phyloP scores from a whole-genome alignment of 371 early-diverging fungal genomes.

The Chytridium lagenaria region DNA sequence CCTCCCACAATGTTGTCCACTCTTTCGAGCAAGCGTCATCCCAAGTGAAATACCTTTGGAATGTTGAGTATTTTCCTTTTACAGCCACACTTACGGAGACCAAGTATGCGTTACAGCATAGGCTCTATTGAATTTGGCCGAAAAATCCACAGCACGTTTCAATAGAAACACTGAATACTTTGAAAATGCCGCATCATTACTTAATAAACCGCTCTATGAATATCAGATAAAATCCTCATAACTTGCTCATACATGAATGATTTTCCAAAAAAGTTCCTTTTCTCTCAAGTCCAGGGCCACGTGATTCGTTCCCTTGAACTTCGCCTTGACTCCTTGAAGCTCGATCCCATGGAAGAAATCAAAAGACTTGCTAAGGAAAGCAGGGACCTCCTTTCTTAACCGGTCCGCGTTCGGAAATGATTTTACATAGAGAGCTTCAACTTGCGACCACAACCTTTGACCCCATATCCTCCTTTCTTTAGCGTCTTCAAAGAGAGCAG shows the following conservation, averaged over 20 bases:
- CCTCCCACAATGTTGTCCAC: constrained; percentile 53
- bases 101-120: neutral
- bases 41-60: constrained; percentile 19
- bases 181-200: constrained; percentile 18
- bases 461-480: neutral
- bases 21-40: constrained; percentile 13
- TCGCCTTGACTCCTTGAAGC: neutral
- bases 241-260: constrained; percentile 26
- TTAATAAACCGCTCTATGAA: constrained; percentile 27
- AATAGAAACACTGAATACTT: constrained; percentile 44
- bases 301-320: neutral
- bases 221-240: neutral
- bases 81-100: constrained; percentile 4
- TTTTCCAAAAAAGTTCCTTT: constrained; percentile 23
- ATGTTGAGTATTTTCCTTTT: neutral
- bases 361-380: neutral
- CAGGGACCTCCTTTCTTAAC: neutral
- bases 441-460: neutral
- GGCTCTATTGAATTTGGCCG: constrained; percentile 10
- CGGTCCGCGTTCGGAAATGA: neutral
- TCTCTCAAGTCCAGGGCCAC: constrained; percentile 8
- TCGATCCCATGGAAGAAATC: constrained; percentile 5
- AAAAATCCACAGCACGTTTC: constrained; percentile 44
- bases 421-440: neutral
- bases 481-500: neutral